phyloP scores from a whole-genome alignment of 1,139 yeast genomes.

The Zygosaccharomyces pseudobailii region DNA sequence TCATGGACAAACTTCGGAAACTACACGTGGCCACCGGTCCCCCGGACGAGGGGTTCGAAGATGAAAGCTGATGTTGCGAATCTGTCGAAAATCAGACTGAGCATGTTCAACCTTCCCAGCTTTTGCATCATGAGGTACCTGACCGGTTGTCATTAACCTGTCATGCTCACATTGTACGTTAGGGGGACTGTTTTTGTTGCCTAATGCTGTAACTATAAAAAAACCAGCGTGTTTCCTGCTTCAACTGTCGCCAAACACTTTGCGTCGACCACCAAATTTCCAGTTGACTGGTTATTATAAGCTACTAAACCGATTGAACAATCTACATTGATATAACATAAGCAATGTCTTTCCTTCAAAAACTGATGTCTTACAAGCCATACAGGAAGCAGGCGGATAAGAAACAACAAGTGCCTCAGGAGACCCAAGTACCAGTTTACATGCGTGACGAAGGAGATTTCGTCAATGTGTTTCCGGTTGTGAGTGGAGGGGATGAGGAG shows the following conservation, averaged over 20 bases:
- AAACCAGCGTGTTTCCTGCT: constrained; percentile 1
- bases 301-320: not conserved
- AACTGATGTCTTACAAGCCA: constrained; percentile 4
- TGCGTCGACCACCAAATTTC: not conserved
- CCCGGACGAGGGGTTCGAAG: not conserved
- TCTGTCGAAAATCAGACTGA: not conserved
- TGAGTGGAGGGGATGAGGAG: constrained; percentile 7
- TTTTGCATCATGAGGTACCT: not conserved
- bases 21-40: constrained; percentile 11
- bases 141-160: not conserved
- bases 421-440: constrained; percentile 2
- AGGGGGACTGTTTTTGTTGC: constrained; percentile 5
- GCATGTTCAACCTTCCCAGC: not conserved
- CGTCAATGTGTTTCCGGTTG: constrained; percentile 9
- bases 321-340: not conserved
- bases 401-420: constrained; percentile 2
- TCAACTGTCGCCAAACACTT: not conserved
- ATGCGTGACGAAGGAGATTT: constrained; percentile 14
- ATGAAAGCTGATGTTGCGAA: not conserved
- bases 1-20: constrained; percentile 64
- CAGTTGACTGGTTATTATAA: not conserved
- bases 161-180: constrained; percentile 2
- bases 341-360: constrained; percentile 11
- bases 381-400: constrained; percentile 2
- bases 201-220: not conserved